Conservation (phyloP, 208 protist species). For the Acanthamoeba sp. region DNA sequence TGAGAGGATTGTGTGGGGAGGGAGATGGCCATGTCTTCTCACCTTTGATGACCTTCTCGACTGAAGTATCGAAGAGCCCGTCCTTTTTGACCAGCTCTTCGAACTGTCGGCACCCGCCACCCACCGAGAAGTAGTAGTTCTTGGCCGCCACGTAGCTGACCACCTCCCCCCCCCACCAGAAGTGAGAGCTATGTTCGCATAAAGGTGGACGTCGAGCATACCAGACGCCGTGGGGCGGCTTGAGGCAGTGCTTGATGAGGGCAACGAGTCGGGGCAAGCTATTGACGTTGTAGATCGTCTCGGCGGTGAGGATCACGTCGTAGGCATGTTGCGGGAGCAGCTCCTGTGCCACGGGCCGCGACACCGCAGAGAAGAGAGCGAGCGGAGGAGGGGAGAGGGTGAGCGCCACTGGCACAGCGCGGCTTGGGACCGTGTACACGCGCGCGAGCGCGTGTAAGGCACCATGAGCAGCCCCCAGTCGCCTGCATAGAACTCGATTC, state of each 20-base stretch:
- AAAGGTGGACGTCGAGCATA: not conserved
- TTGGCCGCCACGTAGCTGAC: constrained; percentile 58
- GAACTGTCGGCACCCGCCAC: constrained; percentile 73
- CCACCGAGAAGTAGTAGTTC: constrained; percentile 72
- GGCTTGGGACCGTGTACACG: too few species aligned
- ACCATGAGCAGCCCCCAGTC: constrained; percentile 61
- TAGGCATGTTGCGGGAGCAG: constrained; percentile 5
- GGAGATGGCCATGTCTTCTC: not conserved
- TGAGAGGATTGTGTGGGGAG: not conserved
- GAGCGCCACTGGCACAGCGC: not conserved
- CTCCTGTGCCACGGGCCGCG: not conserved
- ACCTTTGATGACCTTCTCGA: constrained; percentile 68
- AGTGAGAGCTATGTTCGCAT: not conserved
- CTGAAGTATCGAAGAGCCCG: constrained; percentile 2
- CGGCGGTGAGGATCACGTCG: constrained; percentile 63
- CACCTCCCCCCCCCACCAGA: too few species aligned
- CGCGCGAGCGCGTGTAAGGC: not conserved
- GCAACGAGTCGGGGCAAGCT: constrained; percentile 41
- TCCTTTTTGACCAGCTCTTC: constrained; percentile 61
- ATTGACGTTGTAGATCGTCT: constrained; percentile 66
- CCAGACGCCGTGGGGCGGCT: constrained; percentile 67
- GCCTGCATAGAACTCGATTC: constrained; percentile 47
- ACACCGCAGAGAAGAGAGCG: not conserved
- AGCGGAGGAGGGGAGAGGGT: not conserved
- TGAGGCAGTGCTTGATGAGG: constrained; percentile 73